Conservation (phyloP, 148 eudicot species). For the Persicaria tinctoria region DNA sequence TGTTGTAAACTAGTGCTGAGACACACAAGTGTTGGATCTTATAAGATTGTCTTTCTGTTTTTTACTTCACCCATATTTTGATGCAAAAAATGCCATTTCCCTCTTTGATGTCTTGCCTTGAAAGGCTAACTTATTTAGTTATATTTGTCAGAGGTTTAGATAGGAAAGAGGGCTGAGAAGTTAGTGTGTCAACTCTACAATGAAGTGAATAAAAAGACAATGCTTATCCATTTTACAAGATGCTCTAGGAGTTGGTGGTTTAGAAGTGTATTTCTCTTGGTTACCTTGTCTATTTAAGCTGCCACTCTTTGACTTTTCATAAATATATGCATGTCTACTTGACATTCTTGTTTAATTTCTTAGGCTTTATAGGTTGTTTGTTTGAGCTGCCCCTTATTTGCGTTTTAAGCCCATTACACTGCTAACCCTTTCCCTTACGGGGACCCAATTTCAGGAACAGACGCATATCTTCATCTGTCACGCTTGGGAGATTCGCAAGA, state of each 20-base stretch:
- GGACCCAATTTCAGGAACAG: constrained; percentile 53
- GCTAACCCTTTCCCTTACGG: not conserved
- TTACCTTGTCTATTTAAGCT: not conserved
- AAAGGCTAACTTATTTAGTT: too few relatives aligned
- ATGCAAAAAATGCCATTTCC: not conserved
- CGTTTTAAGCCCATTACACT: not conserved
- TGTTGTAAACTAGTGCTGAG: not conserved
- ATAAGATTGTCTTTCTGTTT: not conserved
- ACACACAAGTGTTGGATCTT: not conserved
- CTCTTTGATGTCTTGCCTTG: not conserved
- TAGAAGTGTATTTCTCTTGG: not conserved
- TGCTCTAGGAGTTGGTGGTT: not conserved
- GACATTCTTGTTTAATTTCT: not conserved
- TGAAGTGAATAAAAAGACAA: not conserved
- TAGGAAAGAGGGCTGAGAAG: not conserved
- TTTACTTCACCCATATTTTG: not conserved
- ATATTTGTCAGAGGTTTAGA: not conserved
- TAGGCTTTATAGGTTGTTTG: not conserved
- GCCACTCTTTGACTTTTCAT: not conserved
- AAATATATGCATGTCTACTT: constrained; percentile 1
- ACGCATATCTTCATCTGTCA: constrained; percentile 91
- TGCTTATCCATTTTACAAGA: constrained; percentile 1
- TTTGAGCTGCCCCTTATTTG: not conserved
- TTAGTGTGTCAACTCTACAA: not conserved
- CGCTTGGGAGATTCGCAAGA: constrained; percentile 97